A percentile compares a stretch with the other conserved stretches of the same genome.
These are phyloP conservation scores for Lenwebbia sp. DNA, from an alignment of 345 rosid genomes.

Conservation along the genomic window DNA sequence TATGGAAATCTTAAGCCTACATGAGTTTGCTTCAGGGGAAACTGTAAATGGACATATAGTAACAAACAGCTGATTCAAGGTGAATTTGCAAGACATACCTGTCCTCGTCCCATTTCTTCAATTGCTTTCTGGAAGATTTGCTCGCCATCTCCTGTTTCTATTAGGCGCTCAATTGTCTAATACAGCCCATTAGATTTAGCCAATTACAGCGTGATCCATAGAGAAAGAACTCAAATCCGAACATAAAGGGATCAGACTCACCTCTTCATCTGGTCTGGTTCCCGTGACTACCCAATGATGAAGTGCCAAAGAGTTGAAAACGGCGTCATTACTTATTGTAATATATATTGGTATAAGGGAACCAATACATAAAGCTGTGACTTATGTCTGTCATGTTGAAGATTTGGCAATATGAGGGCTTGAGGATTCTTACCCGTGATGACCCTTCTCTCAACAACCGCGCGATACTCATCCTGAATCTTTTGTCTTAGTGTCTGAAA, in stretches of 20 bases:
- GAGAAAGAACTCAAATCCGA: not conserved
- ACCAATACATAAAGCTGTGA: not conserved
- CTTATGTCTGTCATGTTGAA: not conserved
- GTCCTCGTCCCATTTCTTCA: constrained; percentile 89
- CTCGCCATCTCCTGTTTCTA: constrained; percentile 92
- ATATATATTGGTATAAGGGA: not conserved
- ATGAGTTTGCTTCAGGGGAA: not conserved
- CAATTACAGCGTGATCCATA: constrained; percentile 11
- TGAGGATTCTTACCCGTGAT: constrained; percentile 45
- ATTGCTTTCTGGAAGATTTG: constrained; percentile 90
- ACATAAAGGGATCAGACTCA: constrained; percentile 11
- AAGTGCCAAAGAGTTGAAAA: not conserved
- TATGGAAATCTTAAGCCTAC: not conserved
- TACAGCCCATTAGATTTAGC: not conserved
- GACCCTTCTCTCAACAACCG: constrained; percentile 85
- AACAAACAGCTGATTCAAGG: not conserved
- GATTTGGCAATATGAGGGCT: not conserved
- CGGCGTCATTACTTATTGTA: not conserved
- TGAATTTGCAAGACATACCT: constrained; percentile 26
- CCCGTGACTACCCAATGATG: constrained; percentile 35
- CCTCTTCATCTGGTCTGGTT: constrained; percentile 63
- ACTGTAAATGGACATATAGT: not conserved
- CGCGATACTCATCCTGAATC: constrained; percentile 86
- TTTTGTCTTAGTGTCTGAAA: constrained; percentile 69
- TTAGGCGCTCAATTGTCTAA: constrained; percentile 76